Conservation (phyloP, 2,329 filamentous ascomycete genomes). For the Diaporthe aspalathi region DNA sequence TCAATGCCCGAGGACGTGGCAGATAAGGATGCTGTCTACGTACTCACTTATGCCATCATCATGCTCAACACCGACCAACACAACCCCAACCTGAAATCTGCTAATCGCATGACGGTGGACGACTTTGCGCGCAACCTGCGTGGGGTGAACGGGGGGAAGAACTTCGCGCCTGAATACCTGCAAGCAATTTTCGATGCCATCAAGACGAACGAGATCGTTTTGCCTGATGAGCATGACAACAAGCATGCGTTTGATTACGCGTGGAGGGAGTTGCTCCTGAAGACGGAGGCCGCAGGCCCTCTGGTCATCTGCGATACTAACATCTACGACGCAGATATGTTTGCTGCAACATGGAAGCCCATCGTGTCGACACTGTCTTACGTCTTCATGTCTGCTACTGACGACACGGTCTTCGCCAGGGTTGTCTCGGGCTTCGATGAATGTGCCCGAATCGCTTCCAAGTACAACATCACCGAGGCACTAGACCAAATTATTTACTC, state of each 20-base stretch:
- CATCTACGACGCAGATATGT: slow-evolving; percentile 97
- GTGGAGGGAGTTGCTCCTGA: slow-evolving; percentile 93
- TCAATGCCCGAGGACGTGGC: slow-evolving; percentile 79
- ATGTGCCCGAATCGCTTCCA: slow-evolving; percentile 90
- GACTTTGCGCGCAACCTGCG: slow-evolving; percentile 92
- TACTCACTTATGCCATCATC: slow-evolving; percentile 95
- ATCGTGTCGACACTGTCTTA: slow-evolving; percentile 96
- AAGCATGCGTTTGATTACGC: slow-evolving; percentile 97
- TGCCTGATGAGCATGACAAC: slow-evolving; percentile 97
- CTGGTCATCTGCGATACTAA: slow-evolving; percentile 89
- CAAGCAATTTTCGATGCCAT: slow-evolving; percentile 92
- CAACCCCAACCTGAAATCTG: slow-evolving; percentile 85
- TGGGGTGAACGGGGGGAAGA: slow-evolving; percentile 85
- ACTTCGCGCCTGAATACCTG: slow-evolving; percentile 87
- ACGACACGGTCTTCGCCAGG: slow-evolving; percentile 93
- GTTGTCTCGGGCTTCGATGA: slow-evolving; percentile 97
- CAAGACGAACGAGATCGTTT: slow-evolving; percentile 91
- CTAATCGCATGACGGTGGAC: slow-evolving; percentile 84
- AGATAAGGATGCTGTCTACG: slow-evolving; percentile 87
- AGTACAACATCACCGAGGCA: slow-evolving; percentile 84
- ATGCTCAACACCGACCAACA: slow-evolving; percentile 98
- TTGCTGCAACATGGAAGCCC: slow-evolving; percentile 93
- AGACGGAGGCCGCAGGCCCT: slow-evolving; percentile 80
- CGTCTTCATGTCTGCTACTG: slow-evolving; percentile 98
- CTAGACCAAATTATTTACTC: slow-evolving; percentile 94